Evolutionary conservation across 345 rosid genomes (phyloP).

Genomic region (Gossypium stocksii): DNA sequence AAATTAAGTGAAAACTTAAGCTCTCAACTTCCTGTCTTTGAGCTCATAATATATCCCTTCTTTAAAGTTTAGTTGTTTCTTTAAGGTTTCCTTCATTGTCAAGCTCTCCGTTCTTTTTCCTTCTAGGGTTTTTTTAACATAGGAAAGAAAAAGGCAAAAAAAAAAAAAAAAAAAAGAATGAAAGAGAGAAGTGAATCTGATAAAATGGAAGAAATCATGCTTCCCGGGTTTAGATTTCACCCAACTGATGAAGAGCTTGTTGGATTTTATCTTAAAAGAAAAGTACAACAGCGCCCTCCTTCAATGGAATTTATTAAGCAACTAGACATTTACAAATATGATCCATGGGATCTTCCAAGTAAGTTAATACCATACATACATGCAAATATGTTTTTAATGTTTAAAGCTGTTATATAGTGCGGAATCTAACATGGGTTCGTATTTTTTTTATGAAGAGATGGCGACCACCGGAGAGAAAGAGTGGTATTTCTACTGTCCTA

Average conservation of each 20-base stretch:
- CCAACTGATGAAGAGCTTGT: slow-evolving; percentile 95
- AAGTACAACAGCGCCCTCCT: slow-evolving; percentile 65
- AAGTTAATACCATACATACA: slow-evolving; percentile 14
- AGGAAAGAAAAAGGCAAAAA: neutral
- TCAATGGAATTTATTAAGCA: slow-evolving; percentile 77
- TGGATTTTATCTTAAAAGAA: slow-evolving; percentile 72
- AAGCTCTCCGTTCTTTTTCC: too few relatives aligned
- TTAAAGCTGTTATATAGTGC: neutral
- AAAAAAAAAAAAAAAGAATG: slow-evolving; percentile 24
- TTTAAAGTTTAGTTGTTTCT: slow-evolving; percentile 10
- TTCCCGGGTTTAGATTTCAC: slow-evolving; percentile 90
- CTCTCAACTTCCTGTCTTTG: slow-evolving; percentile 24
- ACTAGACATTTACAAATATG: slow-evolving; percentile 82
- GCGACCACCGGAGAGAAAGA: slow-evolving; percentile 78
- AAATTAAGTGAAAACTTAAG: slow-evolving; percentile 32
- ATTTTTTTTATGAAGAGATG: slow-evolving; percentile 36
- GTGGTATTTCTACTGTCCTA: slow-evolving; percentile 84
- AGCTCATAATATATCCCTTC: neutral
- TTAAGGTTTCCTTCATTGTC: neutral
- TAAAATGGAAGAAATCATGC: slow-evolving; percentile 61
- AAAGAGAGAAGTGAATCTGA: slow-evolving; percentile 40
- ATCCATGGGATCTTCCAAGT: slow-evolving; percentile 98
- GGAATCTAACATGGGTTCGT: neutral
- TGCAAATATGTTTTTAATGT: neutral
- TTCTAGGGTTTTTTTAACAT: too few relatives aligned